Conservation (phyloP, 2,329 filamentous ascomycete species). For the Ustilaginoidea virens region DNA sequence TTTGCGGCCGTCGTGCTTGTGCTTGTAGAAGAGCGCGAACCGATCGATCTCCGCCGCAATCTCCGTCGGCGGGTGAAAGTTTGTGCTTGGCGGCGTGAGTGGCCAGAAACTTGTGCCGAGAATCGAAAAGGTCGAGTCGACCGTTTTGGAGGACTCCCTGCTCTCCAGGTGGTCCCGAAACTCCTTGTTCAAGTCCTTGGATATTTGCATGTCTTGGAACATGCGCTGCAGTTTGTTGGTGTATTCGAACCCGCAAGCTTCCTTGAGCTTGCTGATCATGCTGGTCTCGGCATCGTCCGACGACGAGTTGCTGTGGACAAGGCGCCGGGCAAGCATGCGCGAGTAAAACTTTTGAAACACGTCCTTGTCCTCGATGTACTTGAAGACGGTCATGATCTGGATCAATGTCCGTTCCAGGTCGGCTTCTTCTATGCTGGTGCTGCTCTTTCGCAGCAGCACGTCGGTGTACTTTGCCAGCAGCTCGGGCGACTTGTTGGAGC, state of each 20-base stretch:
- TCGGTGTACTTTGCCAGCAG: constrained; percentile 92
- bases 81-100: constrained; percentile 68
- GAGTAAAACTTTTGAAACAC: constrained; percentile 99
- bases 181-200: constrained; percentile 83
- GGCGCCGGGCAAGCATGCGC: constrained; percentile 82
- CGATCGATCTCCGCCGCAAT: constrained; percentile 79
- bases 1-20: constrained; percentile 93
- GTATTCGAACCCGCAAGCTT: constrained; percentile 96
- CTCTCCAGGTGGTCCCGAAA: constrained; percentile 63
- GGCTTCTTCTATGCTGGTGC: constrained; percentile 81
- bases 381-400: constrained; percentile 99
- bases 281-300: constrained; percentile 96
- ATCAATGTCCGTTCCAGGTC: constrained; percentile 79
- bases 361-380: constrained; percentile 99
- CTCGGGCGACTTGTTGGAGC: constrained; percentile 88
- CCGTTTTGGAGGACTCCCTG: constrained; percentile 43
- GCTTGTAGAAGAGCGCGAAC: constrained; percentile 82
- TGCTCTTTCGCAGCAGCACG: constrained; percentile 79
- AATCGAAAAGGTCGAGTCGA: constrained; percentile 82
- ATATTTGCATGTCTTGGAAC: constrained; percentile 99
- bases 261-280: constrained; percentile 99
- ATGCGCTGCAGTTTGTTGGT: constrained; percentile 99
- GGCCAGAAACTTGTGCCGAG: constrained; percentile 97
- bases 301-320: constrained; percentile 89
- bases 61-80: constrained; percentile 74